Evolutionary conservation across 495 filamentous ascomycete genomes (phyloP).

Genomic region (Hypoxylon crocopeplum): DNA sequence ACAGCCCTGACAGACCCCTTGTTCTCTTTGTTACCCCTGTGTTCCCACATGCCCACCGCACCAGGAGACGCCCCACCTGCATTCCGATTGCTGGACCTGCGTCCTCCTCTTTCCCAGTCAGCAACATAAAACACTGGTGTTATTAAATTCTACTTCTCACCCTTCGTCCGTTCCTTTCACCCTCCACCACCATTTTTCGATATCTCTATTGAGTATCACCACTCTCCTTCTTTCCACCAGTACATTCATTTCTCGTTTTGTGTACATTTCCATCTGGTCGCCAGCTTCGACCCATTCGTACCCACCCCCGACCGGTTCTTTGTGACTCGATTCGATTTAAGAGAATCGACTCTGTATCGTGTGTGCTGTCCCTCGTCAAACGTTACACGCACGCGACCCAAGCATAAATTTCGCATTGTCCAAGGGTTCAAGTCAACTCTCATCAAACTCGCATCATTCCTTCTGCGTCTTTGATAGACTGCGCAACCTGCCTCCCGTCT

Average conservation of each 20-base stretch:
- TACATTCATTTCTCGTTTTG: slow-evolving; percentile 33
- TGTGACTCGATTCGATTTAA: slow-evolving; percentile 26
- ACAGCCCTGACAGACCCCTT: slow-evolving; percentile 11
- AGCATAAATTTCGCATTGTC: slow-evolving; percentile 21
- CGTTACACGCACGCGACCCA: slow-evolving; percentile 25
- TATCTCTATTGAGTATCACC: slow-evolving; percentile 32
- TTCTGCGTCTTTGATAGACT: slow-evolving; percentile 43
- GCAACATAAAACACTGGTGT: slow-evolving; percentile 22
- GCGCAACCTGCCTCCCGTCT: slow-evolving; percentile 28
- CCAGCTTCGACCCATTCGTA: slow-evolving; percentile 47
- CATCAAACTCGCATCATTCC: slow-evolving; percentile 38
- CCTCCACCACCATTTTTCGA: slow-evolving; percentile 19
- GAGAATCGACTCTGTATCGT: neutral
- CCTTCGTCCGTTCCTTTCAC: slow-evolving; percentile 22
- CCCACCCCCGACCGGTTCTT: slow-evolving; percentile 20
- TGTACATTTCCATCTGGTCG: slow-evolving; percentile 44
- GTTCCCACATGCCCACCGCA: neutral
- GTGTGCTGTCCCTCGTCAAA: slow-evolving; percentile 16
- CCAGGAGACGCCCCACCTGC: slow-evolving; percentile 29
- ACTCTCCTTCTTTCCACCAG: slow-evolving; percentile 37
- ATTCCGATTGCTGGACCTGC: slow-evolving; percentile 31
- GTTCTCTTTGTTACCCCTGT: slow-evolving; percentile 11
- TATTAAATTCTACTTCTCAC: slow-evolving; percentile 19
- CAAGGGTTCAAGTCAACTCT: slow-evolving; percentile 31
- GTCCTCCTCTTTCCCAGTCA: neutral